A percentile compares a stretch with the other conserved stretches of the same genome.
phyloP scores from a whole-genome alignment of 2,329 filamentous ascomycete genomes.

The Leptographium galeiforme region DNA sequence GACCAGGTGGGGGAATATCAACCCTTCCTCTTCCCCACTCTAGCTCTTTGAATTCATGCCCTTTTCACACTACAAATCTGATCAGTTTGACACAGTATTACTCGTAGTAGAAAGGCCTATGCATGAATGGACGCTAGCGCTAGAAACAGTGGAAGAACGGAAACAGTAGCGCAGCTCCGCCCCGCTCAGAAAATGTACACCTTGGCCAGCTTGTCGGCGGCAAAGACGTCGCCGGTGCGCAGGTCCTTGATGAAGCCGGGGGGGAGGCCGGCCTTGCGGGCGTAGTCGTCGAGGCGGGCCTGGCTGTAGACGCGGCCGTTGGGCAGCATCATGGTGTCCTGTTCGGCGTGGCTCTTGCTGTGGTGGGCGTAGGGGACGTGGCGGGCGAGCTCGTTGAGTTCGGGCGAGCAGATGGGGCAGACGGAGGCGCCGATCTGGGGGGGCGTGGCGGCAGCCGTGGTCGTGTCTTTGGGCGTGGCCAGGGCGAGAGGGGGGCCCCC shows the following conservation, averaged over 20 bases:
- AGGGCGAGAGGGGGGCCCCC: background rate
- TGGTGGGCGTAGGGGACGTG: conserved; percentile 91
- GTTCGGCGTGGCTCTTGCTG: conserved; percentile 83
- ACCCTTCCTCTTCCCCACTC: too few species aligned
- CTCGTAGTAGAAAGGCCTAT: too few species aligned
- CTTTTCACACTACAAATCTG: too few species aligned
- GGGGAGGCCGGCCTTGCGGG: conserved; percentile 62
- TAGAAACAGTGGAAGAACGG: background rate
- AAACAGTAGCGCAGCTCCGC: too few species aligned
- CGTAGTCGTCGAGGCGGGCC: conserved; percentile 59
- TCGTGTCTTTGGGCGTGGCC: conserved; percentile 6
- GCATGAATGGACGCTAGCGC: background rate
- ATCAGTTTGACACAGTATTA: too few species aligned
- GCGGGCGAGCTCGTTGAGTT: conserved; percentile 81
- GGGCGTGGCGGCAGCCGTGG: background rate
- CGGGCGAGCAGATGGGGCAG: conserved; percentile 91
- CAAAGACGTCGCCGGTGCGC: conserved; percentile 56
- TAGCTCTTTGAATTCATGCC: too few species aligned
- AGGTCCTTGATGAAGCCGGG: conserved; percentile 62
- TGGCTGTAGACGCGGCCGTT: conserved; percentile 78
- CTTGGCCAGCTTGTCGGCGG: conserved; percentile 56
- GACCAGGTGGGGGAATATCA: too few species aligned
- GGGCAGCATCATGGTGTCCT: conserved; percentile 73
- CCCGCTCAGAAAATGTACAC: conserved; percentile 64
- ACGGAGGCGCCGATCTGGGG: conserved; percentile 25